Base-by-base conservation (phyloP, 1,139 yeast species). In the Keqinozyma sinolaborantium region DNA sequence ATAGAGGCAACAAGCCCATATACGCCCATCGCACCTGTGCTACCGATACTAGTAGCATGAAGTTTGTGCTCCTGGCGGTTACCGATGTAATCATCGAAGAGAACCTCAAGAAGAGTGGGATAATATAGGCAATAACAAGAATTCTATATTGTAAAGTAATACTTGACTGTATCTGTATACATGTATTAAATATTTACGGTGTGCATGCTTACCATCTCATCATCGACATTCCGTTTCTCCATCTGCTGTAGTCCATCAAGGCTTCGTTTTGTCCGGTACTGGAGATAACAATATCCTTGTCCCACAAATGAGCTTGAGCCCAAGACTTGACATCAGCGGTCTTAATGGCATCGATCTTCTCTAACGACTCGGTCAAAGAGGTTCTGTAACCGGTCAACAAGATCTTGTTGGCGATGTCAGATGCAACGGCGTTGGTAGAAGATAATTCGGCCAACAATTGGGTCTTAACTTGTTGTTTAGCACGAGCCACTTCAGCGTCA, bases 21-120 rank as follows among this genome's bases (percentile, higher is more conserved):
- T 94, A 94, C 54, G 83, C 87, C 16, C 97, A 88, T 58, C 66
- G 90, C 44, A 94, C 98, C 1, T 88, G 97, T 63, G 99, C 99
- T 2, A 92, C 98, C 0, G 98, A 94, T 56, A 79, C 95, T 0
- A 70, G 75, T 33, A 73, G 86, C 16, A 90, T 90, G 96, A 75
- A 77, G 50, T 90, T 88, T 56, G 96, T 92, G 18, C 68, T 92
- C 41, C 77, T 86, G 8, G 97, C 97, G 0, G 96, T 88, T 5
- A 87, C 97, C 1, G 98, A 92, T 58, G 73, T 87, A 73, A 77
- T 92, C 30, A 77, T 90, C 25, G 94, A 86, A 53, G 84, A 83
- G 49, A 88, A 85, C 51, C 60, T 92, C 54, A 78, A 81, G 53
- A 78, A 77, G 54, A 83, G 94, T 49, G 98, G 98, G 1, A 67